Conservation (phyloP, 345 rosid genomes). For the Cardamine resedifolia region DNA sequence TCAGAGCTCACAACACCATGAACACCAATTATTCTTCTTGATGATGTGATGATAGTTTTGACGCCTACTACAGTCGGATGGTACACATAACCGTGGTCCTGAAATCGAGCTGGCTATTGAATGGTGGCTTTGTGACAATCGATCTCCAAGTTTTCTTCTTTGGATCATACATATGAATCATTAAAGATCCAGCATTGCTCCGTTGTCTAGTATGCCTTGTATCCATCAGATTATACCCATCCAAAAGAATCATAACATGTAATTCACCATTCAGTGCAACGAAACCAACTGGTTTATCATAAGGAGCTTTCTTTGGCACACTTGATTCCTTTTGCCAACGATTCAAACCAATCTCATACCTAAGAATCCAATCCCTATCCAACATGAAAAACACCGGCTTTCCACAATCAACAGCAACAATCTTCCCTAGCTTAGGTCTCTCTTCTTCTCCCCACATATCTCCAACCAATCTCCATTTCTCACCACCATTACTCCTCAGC, state of each 20-base stretch:
- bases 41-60: not conserved
- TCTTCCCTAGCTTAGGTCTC: slow-evolving; percentile 67
- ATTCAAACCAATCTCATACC: slow-evolving; percentile 64
- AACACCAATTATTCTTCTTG: not conserved
- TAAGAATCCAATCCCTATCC: slow-evolving; percentile 59
- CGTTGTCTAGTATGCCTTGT: slow-evolving; percentile 44
- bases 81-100: slow-evolving; percentile 67
- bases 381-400: slow-evolving; percentile 71
- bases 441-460: slow-evolving; percentile 80
- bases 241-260: slow-evolving; percentile 55
- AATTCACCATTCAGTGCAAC: slow-evolving; percentile 65
- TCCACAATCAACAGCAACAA: slow-evolving; percentile 51
- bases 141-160: slow-evolving; percentile 75
- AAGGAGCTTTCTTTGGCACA: slow-evolving; percentile 55
- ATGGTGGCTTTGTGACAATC: slow-evolving; percentile 53
- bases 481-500: slow-evolving; percentile 41
- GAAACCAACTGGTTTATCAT: slow-evolving; percentile 56
- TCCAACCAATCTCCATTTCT: slow-evolving; percentile 70
- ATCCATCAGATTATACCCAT: slow-evolving; percentile 49
- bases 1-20: slow-evolving; percentile 8
- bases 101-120: slow-evolving; percentile 55
- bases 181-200: slow-evolving; percentile 53
- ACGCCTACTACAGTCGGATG: slow-evolving; percentile 47
- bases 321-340: slow-evolving; percentile 64
- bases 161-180: slow-evolving; percentile 70